Evolutionary conservation across 192 early-diverging fungal species (phyloP).

Genomic region (Gonapodya sp.): DNA sequence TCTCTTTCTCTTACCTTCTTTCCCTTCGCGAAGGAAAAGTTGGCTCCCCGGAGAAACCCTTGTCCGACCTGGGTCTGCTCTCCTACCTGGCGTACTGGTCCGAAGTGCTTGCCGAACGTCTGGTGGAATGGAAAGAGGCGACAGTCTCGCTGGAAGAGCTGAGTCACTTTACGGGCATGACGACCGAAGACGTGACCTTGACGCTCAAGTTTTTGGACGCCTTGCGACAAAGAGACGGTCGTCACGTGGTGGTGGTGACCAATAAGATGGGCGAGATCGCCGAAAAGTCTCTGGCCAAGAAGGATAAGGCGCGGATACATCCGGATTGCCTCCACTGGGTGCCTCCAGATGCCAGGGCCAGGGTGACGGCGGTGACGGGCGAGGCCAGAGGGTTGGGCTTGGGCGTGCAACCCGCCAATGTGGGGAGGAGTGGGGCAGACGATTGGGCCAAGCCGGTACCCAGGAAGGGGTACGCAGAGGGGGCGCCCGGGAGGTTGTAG

Average conservation of each 20-base stretch:
- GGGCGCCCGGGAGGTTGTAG: not conserved
- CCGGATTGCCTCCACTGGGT: slow-evolving; percentile 68
- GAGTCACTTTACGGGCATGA: slow-evolving; percentile 72
- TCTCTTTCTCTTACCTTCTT: slow-evolving; percentile 94
- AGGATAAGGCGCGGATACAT: slow-evolving; percentile 71
- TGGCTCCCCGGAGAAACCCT: slow-evolving; percentile 95
- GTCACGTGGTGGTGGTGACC: slow-evolving; percentile 79
- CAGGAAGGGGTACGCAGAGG: not conserved
- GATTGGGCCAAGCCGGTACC: not conserved
- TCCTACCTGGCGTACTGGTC: slow-evolving; percentile 96
- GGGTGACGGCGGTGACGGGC: not conserved
- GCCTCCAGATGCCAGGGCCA: slow-evolving; percentile 33
- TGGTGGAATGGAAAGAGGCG: slow-evolving; percentile 56
- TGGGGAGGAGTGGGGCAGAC: not conserved
- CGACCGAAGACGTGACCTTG: slow-evolving; percentile 80
- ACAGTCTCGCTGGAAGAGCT: slow-evolving; percentile 89
- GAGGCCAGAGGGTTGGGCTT: not conserved
- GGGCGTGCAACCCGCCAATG: not conserved
- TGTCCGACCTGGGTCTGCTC: slow-evolving; percentile 91
- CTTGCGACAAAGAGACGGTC: slow-evolving; percentile 83
- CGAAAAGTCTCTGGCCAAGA: slow-evolving; percentile 60
- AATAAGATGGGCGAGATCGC: slow-evolving; percentile 75
- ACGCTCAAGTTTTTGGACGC: slow-evolving; percentile 82
- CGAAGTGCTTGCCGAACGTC: slow-evolving; percentile 69
- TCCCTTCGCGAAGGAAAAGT: slow-evolving; percentile 86